Conservation (phyloP, 176 grass and related monocot species). For the Oryza glumipatula region DNA sequence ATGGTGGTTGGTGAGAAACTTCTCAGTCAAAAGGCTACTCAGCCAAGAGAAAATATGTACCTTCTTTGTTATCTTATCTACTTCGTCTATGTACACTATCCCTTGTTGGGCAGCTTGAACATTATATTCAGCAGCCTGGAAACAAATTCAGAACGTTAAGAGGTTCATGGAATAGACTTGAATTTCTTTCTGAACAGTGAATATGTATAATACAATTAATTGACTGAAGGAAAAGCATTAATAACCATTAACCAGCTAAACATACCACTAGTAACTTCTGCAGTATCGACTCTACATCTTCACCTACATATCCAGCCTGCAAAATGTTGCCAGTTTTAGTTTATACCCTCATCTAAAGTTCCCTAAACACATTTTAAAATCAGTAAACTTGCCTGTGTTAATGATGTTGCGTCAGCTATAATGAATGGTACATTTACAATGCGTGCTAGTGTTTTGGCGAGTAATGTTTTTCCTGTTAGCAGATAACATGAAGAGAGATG, state of each 20-base stretch:
- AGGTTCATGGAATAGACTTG: slow-evolving; percentile 5
- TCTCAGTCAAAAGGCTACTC: neutral
- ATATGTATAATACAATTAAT: slow-evolving; percentile 19
- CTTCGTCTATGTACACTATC: slow-evolving; percentile 99
- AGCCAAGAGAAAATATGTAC: slow-evolving; percentile 28
- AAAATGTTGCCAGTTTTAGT: slow-evolving; percentile 42
- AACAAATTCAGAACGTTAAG: slow-evolving; percentile 39
- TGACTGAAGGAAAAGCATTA: slow-evolving; percentile 4
- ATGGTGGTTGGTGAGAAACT: slow-evolving; percentile 32
- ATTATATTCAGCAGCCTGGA: slow-evolving; percentile 89
- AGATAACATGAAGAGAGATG: slow-evolving; percentile 42
- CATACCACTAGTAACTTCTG: slow-evolving; percentile 92
- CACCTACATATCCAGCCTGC: slow-evolving; percentile 99
- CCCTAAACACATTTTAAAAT: slow-evolving; percentile 31
- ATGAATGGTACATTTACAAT: slow-evolving; percentile 97
- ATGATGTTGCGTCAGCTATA: slow-evolving; percentile 90
- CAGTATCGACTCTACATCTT: slow-evolving; percentile 98
- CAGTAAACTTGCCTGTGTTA: slow-evolving; percentile 82
- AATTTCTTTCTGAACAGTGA: slow-evolving; percentile 29
- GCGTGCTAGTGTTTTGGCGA: slow-evolving; percentile 92
- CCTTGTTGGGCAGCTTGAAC: slow-evolving; percentile 97
- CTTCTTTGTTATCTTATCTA: slow-evolving; percentile 99
- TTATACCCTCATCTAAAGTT: neutral
- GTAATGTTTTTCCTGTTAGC: slow-evolving; percentile 94
- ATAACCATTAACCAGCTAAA: slow-evolving; percentile 28